These are phyloP conservation scores for Cladosporium sp. DNA, from an alignment of 2,329 filamentous ascomycete species.

Conservation along the genomic window DNA sequence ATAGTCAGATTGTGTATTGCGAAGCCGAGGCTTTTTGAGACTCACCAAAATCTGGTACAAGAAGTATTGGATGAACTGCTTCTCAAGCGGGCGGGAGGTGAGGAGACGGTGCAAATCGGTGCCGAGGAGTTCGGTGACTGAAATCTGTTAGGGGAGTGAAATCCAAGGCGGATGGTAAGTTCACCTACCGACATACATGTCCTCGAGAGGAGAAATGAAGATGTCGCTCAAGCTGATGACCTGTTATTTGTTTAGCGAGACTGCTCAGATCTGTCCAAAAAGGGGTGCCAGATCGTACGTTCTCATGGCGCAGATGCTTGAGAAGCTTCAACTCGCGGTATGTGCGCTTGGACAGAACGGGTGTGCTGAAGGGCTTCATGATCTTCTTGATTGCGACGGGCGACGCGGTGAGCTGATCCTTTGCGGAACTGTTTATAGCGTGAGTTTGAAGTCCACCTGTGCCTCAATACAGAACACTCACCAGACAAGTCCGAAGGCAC, in stretches of 20 bases:
- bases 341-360: constrained; percentile 93
- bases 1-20: background rate
- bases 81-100: constrained; percentile 93
- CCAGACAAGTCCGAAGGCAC: constrained; percentile 97
- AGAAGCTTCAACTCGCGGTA: constrained; percentile 96
- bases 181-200: constrained; percentile 67
- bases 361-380: constrained; percentile 99
- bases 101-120: constrained; percentile 95
- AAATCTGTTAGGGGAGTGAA: constrained; percentile 61
- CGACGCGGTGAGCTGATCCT: constrained; percentile 95
- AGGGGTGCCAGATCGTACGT: constrained; percentile 56
- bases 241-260: constrained; percentile 39
- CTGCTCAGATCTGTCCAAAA: background rate
- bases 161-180: constrained; percentile 20
- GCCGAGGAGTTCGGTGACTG: constrained; percentile 94
- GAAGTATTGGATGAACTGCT: constrained; percentile 99
- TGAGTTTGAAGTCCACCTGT: background rate
- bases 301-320: constrained; percentile 96
- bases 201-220: constrained; percentile 97
- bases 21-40: background rate
- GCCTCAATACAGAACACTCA: constrained; percentile 41
- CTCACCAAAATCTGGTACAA: constrained; percentile 96
- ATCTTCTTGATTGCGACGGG: constrained; percentile 99
- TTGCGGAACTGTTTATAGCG: constrained; percentile 70
- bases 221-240: constrained; percentile 99